Evolutionary conservation across 495 filamentous ascomycete genomes (phyloP).

Genomic region (Aspergillus conjunctus): DNA sequence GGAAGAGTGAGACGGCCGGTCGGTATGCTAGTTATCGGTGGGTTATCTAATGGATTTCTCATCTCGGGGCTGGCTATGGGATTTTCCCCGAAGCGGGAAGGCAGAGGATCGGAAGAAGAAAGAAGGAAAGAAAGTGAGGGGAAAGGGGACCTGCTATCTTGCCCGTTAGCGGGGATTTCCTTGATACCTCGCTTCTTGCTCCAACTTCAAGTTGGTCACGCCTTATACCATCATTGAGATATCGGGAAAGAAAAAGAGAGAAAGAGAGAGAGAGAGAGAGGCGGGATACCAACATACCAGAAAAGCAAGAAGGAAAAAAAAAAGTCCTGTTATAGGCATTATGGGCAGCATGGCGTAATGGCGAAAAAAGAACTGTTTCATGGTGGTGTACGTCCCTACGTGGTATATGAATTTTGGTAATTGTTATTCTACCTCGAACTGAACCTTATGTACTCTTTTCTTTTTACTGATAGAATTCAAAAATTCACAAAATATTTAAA

Average conservation of each 20-base stretch:
- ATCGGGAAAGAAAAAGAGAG: conserved; percentile 14
- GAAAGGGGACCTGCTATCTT: background rate
- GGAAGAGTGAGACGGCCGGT: conserved; percentile 67
- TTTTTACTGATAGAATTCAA: conserved; percentile 7
- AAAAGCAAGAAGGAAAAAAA: conserved; percentile 13
- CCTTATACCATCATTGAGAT: background rate
- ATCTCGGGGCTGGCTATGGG: background rate
- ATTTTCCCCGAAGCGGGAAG: too few species aligned
- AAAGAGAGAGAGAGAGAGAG: background rate
- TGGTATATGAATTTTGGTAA: conserved; percentile 12
- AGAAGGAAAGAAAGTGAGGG: too few species aligned
- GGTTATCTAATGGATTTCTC: conserved; percentile 51
- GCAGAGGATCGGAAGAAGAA: too few species aligned
- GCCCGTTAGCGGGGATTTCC: background rate
- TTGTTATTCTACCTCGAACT: conserved; percentile 2
- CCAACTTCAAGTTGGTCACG: background rate
- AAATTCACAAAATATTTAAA: background rate
- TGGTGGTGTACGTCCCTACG: conserved; percentile 30
- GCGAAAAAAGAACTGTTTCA: conserved; percentile 35
- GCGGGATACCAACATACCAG: background rate
- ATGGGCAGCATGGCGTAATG: conserved; percentile 52
- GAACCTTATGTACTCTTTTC: conserved; percentile 8
- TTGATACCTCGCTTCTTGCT: background rate
- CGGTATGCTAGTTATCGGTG: conserved; percentile 65
- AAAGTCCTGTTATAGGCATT: conserved; percentile 40